Evolutionary conservation across 371 early-diverging fungal species (phyloP), one percentile per base, ranked within the genome.

Genomic region (Astathelohania contejeani): DNA sequence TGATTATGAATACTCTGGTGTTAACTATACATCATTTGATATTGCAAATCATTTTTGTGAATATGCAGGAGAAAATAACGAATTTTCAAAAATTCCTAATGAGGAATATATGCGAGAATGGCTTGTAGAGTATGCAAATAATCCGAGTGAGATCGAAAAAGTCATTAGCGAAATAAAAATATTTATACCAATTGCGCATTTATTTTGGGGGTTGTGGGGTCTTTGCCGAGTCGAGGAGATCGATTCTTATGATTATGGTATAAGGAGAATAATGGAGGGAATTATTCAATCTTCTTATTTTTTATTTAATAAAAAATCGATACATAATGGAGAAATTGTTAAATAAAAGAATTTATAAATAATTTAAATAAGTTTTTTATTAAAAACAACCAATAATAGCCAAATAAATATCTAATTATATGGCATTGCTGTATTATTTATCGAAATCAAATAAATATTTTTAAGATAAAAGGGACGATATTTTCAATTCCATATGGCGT

Each of bases 1-100:
- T 37, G 50, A 49, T 49, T 49, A 37, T n/a, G 50, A 49, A 28
- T 49, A 49, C n/a, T 22, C 50, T 3, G 14, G 50, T 49, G 20
- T 38, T 18, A 49, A 49, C n/a, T 49, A 49, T 23, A 28, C 14
- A 22, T 19, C 25, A 19, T 49, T 37, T 38, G 50, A 49, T 49
- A 38, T 49, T 49, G 50, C 50, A 1, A 49, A 49, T 29, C 50
- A 49, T 12, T 49, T 49, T 22, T 32, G 37, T 19, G 50, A 49
- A 27, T 49, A 49, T 27, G 50, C 39, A 7, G 50, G 50, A 22
- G 24, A 49, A 27, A 19, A n/a, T 22, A 18, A 19, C 6, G 24
- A 28, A 27, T 37, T 37, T 22, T 14, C 14, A 22, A 26, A 6
- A 9, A 27, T 49, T 16, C 50, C 50, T 3, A 3, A 9, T 6